phyloP scores from a whole-genome alignment of 2,329 filamentous ascomycete genomes.

The Claviceps sorghi region DNA sequence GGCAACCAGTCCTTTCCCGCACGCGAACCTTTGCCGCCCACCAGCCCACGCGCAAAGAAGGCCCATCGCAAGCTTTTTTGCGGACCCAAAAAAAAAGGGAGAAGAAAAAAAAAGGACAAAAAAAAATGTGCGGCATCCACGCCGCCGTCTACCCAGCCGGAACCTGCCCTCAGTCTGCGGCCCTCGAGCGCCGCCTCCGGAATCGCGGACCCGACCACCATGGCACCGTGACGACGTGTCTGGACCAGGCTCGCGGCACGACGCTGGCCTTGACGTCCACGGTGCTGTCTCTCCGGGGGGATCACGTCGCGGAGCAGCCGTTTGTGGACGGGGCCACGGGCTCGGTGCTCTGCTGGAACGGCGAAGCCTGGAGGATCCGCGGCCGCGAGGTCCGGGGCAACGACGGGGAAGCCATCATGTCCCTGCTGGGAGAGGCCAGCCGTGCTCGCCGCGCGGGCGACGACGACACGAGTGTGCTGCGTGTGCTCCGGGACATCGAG shows the following conservation, averaged over 20 bases:
- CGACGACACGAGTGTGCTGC: constrained; percentile 23
- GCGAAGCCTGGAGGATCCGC: constrained; percentile 74
- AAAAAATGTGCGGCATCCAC: constrained; percentile 47
- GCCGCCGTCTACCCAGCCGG: constrained; percentile 27
- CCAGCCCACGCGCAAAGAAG: too few relatives aligned
- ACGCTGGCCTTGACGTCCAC: constrained; percentile 60
- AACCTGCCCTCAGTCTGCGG: constrained; percentile 15
- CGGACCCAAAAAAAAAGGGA: too few relatives aligned
- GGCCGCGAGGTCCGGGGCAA: constrained; percentile 51
- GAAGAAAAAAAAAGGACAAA: too few relatives aligned
- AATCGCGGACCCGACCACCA: constrained; percentile 47
- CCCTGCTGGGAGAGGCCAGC: constrained; percentile 36
- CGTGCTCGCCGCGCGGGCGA: constrained; percentile 6
- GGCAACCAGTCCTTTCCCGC: too few relatives aligned
- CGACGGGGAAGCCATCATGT: constrained; percentile 60
- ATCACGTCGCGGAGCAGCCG: constrained; percentile 57
- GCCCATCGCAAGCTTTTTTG: too few relatives aligned
- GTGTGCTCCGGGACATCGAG: constrained; percentile 45
- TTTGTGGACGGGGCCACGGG: constrained; percentile 40
- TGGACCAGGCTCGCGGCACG: constrained; percentile 16
- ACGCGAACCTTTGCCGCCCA: too few relatives aligned
- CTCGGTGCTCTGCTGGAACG: constrained; percentile 87
- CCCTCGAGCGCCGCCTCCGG: constrained; percentile 30
- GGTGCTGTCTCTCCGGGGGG: constrained; percentile 78
- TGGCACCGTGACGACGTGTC: constrained; percentile 24